Conservation (phyloP, 805 yeast genomes). For the Nakazawaea siamensis region DNA sequence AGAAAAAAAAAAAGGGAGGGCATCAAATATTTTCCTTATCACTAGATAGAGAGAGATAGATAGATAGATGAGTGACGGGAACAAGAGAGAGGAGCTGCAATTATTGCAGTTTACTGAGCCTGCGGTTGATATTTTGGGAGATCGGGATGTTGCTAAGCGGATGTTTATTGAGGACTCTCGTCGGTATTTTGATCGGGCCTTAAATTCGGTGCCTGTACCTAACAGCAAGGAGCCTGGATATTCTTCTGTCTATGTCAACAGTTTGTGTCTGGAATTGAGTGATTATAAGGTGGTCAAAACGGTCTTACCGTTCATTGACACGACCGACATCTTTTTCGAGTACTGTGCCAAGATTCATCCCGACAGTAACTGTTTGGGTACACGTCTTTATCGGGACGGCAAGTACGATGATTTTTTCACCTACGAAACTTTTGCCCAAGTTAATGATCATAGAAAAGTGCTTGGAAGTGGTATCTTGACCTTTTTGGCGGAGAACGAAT, state of each 20-base stretch:
- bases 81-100: no score
- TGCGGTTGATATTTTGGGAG: no score
- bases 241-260: constrained; percentile 7
- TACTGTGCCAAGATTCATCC: constrained; percentile 17
- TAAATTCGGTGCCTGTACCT: neutral
- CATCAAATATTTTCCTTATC: no score
- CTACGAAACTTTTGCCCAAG: constrained; percentile 32
- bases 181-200: neutral
- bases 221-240: constrained; percentile 3
- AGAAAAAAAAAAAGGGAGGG: no score
- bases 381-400: constrained; percentile 26
- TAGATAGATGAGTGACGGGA: no score
- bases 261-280: neutral
- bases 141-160: no score
- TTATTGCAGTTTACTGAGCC: no score
- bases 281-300: constrained; percentile 6
- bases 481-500: constrained; percentile 22
- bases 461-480: constrained; percentile 51
- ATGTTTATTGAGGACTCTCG: no score
- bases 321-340: constrained; percentile 28
- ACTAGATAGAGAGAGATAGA: no score
- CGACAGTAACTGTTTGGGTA: constrained; percentile 28
- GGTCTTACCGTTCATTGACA: constrained; percentile 27
- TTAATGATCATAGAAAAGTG: constrained; percentile 32
- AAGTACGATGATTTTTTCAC: constrained; percentile 33